Percentiles rank a stretch among this genome's conserved stretches.
phyloP scores from a whole-genome alignment of 768 basidiomycete genomes.

The Agrocybe pediades region DNA sequence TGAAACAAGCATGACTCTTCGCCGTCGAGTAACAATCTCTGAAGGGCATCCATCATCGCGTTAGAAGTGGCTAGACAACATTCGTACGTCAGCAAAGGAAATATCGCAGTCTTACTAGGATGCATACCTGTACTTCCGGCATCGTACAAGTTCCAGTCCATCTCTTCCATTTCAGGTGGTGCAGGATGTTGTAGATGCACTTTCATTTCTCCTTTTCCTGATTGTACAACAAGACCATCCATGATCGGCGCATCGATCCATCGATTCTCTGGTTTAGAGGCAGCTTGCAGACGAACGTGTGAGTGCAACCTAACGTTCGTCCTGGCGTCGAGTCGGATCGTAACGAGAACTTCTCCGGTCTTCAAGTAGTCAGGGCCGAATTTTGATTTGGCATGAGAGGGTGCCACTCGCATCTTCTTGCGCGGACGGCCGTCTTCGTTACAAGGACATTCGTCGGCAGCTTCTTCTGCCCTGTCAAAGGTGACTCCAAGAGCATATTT shows the following conservation, averaged over 20 bases:
- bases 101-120: background rate
- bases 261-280: slow-evolving; percentile 54
- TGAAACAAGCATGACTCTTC: slow-evolving; percentile 51
- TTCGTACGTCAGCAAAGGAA: background rate
- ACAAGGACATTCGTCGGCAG: slow-evolving; percentile 66
- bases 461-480: slow-evolving; percentile 69
- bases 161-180: slow-evolving; percentile 58
- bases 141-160: slow-evolving; percentile 68
- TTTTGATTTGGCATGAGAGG: slow-evolving; percentile 41
- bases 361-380: slow-evolving; percentile 35
- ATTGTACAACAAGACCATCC: slow-evolving; percentile 61
- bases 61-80: slow-evolving; percentile 50
- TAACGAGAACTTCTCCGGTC: slow-evolving; percentile 42
- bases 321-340: slow-evolving; percentile 55
- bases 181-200: slow-evolving; percentile 57
- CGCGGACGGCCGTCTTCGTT: slow-evolving; percentile 58
- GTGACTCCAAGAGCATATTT: slow-evolving; percentile 58
- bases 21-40: slow-evolving; percentile 44
- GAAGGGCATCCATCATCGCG: slow-evolving; percentile 67
- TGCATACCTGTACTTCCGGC: slow-evolving; percentile 59
- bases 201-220: slow-evolving; percentile 52
- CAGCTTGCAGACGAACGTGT: slow-evolving; percentile 63
- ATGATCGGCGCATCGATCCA: slow-evolving; percentile 47
- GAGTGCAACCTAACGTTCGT: slow-evolving; percentile 59
- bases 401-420: slow-evolving; percentile 42